phyloP scores from a whole-genome alignment of 257 asterid genomes.

The Salvia miltiorrhiza region DNA sequence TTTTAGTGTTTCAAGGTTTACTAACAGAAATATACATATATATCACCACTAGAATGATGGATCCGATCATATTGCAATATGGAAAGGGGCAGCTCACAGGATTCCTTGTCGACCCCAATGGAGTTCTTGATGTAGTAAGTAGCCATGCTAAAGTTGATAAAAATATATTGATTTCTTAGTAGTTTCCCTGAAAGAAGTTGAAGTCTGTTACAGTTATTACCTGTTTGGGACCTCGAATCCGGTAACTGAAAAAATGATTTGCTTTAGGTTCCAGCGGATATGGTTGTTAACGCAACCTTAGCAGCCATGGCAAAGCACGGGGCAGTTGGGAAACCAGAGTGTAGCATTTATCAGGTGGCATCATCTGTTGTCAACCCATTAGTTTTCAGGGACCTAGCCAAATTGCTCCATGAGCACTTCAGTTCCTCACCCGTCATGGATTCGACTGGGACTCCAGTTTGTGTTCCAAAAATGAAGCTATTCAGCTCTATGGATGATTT shows the following conservation, averaged over 20 bases:
- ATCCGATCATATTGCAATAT: slow-evolving; percentile 80
- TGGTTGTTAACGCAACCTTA: slow-evolving; percentile 92
- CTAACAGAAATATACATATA: background rate
- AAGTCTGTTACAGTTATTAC: background rate
- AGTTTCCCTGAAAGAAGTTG: background rate
- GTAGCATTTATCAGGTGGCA: slow-evolving; percentile 54
- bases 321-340: slow-evolving; percentile 43
- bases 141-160: background rate
- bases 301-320: slow-evolving; percentile 99
- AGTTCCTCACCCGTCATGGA: slow-evolving; percentile 61
- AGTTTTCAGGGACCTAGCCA: slow-evolving; percentile 63
- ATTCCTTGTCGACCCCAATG: slow-evolving; percentile 84
- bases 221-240: background rate
- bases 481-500: slow-evolving; percentile 87
- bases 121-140: slow-evolving; percentile 94
- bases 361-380: slow-evolving; percentile 88
- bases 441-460: slow-evolving; percentile 64
- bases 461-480: slow-evolving; percentile 70
- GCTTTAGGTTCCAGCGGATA: slow-evolving; percentile 87
- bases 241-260: background rate
- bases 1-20: background rate
- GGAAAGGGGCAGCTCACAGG: slow-evolving; percentile 96
- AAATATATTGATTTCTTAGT: background rate
- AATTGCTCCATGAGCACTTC: slow-evolving; percentile 69
- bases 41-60: slow-evolving; percentile 79